Base-by-base conservation (phyloP, 176 grass and related monocot species). In the Rhynchospora breviuscula region DNA sequence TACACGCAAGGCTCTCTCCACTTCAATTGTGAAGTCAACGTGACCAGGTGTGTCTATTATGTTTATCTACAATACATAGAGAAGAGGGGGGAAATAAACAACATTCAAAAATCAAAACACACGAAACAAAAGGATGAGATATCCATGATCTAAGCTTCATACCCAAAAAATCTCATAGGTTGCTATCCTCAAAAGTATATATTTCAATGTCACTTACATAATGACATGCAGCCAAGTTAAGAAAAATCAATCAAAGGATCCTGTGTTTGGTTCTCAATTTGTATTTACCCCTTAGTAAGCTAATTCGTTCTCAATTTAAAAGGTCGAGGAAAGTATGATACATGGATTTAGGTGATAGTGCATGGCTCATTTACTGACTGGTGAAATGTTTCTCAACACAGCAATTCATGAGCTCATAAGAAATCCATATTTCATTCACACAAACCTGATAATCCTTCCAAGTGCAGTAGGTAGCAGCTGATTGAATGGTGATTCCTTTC, bases 1-100 rank as follows among this genome's bases (percentile, higher is more conserved):
- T 81, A 98, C 95, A 87, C 95, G 92, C 46, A 98, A 84, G 49
- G 95, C 95, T 72, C 95, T 98, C 89, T 98, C 95, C 83, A 98
- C 95, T 90, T 98, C 95, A 90, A 98, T 94, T 43, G 95, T 98
- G 92, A 98, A 98, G 85, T 98, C 95, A 35, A 98, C 95, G 4
- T 98, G 95, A 79, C 95, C 95, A 82, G 95, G 95, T 75, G 95
- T 98, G 84, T 98, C 95, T 15, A 98, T 98, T 87, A 98, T 95
- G 87, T 98, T 98, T 84, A 98, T 83, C 95, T 98, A 91, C 92
- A 88, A 78, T 67, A 81, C 84, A 57, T 47, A 88, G 4, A 76
- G 13, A 76, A 52, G 18, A 29, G 7, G 35, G 35, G 40, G 33
- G n/a, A 44, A 70, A 19, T 70, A 18, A 70, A 76, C 12, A n/a